Evolutionary conservation across 2,329 filamentous ascomycete species (phyloP).

Genomic region (Colletotrichum orbiculare): DNA sequence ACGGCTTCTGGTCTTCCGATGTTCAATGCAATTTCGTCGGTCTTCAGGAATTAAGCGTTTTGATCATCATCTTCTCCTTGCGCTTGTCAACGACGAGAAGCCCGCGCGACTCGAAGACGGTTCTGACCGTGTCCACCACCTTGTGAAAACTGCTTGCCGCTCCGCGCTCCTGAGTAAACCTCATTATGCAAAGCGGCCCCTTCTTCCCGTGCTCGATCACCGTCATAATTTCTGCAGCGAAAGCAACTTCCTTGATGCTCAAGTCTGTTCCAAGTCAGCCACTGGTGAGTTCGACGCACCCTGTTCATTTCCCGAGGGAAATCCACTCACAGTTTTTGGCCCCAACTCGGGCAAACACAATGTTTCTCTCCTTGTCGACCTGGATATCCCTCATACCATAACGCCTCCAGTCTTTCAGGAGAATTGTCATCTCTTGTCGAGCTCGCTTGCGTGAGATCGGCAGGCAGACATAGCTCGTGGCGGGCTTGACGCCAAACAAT

Average conservation of each 20-base stretch:
- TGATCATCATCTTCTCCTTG: conserved; percentile 79
- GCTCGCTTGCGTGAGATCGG: conserved; percentile 74
- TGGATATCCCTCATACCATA: conserved; percentile 85
- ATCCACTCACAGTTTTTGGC: conserved; percentile 79
- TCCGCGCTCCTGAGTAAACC: conserved; percentile 91
- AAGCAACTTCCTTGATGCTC: conserved; percentile 86
- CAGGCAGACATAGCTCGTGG: conserved; percentile 80
- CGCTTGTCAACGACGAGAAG: conserved; percentile 76
- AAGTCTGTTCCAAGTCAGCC: conserved; percentile 65
- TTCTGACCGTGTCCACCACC: conserved; percentile 81
- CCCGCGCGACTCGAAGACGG: conserved; percentile 72
- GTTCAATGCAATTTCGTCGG: conserved; percentile 31
- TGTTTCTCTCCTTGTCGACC: conserved; percentile 81
- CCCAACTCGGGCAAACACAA: conserved; percentile 82
- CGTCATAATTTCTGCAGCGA: conserved; percentile 88
- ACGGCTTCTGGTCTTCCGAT: conserved; percentile 29
- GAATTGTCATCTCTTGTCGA: conserved; percentile 78
- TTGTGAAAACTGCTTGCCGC: conserved; percentile 89
- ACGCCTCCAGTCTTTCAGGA: conserved; percentile 83
- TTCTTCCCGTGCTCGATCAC: conserved; percentile 87
- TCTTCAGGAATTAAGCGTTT: conserved; percentile 67
- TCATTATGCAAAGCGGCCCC: conserved; percentile 80
- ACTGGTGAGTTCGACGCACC: background rate
- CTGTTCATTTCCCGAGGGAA: background rate
- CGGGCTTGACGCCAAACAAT: conserved; percentile 90